Conservation (phyloP, 768 basidiomycete species). For the Suillus occidentalis region DNA sequence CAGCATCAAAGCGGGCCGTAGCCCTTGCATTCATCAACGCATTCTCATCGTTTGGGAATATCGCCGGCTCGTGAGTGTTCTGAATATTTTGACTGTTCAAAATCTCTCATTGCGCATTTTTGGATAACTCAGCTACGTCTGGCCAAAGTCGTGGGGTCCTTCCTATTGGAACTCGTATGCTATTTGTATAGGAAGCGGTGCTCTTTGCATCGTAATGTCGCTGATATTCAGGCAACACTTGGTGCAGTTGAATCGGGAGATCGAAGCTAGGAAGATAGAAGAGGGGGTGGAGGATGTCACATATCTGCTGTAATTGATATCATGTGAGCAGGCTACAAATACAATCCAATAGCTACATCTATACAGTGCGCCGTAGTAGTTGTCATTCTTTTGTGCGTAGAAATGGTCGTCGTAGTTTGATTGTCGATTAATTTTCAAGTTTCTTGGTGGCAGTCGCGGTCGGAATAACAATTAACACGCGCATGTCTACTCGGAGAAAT, state of each 20-base stretch:
- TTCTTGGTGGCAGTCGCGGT: not conserved
- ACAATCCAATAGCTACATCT: not conserved
- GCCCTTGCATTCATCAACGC: constrained; percentile 82
- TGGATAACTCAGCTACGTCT: constrained; percentile 49
- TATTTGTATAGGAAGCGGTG: constrained; percentile 65
- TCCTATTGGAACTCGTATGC: constrained; percentile 68
- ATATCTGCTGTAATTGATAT: constrained; percentile 42
- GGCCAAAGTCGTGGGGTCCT: constrained; percentile 70
- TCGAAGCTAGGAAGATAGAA: constrained; percentile 40
- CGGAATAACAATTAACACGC: not conserved
- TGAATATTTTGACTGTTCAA: not conserved
- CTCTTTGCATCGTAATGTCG: constrained; percentile 49
- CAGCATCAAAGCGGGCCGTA: constrained; percentile 87
- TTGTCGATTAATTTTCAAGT: not conserved
- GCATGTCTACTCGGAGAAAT: constrained; percentile 12
- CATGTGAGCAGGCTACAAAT: not conserved
- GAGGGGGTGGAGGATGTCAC: constrained; percentile 40
- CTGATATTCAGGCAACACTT: constrained; percentile 50
- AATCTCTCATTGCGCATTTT: constrained; percentile 10
- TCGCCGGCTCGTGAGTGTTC: constrained; percentile 71
- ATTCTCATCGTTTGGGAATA: constrained; percentile 80
- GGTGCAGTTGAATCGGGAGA: constrained; percentile 37
- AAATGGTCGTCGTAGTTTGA: not conserved
- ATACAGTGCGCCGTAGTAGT: not conserved
- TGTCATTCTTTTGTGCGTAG: not conserved